Base-by-base conservation (phyloP, 805 yeast species). In the Metschnikowia drakensbergensis region DNA sequence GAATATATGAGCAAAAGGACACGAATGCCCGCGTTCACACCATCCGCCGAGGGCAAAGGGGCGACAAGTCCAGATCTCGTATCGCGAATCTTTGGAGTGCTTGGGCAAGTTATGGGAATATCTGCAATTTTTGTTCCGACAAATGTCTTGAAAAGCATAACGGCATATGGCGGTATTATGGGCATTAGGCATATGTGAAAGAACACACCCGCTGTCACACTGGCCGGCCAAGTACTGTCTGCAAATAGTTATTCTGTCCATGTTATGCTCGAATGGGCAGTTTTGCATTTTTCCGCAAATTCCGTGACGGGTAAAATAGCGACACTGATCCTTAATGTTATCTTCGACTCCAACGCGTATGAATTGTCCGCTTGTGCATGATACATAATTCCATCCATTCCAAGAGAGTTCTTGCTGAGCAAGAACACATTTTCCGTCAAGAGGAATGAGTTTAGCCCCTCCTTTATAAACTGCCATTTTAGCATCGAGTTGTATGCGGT, bases 31-130 rank as follows among this genome's bases (percentile, higher is more conserved):
- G 25, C 78, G 63, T 29, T 69, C 76, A 63, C 95, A 88, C 67
- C 78, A 85, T 0, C 91, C 90, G 13, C 79, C 79, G 31, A 82
- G 57, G 4, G 91, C 77, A 68, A 87, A 88, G 28, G 77, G 81
- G 23, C 88, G 70, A 59, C 96, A 87, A 0, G 80, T 69, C 59
- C 71, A 66, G 3, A 81, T 65, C 28, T 69, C 74, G 37, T 52
- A 39, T 62, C 57, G 27, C 54, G 63, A 34, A 72, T 79, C 45
- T 58, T 58, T 68, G 71, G 76, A 64, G 76, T 87, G 31, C 71
- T 67, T 57, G 61, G 88, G 57, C 64, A 68, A 63, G 4, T 58
- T 58, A 40, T 77, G 74, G 55, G 66, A 79, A 58, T 75, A 83
- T 38, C 59, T 66, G 55, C 95, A 87, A 22, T 77, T 60, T 6